Percentiles rank a stretch among this genome's conserved stretches.
Conservation (phyloP, 2,329 filamentous ascomycete species). For the Ciborinia camelliae region DNA sequence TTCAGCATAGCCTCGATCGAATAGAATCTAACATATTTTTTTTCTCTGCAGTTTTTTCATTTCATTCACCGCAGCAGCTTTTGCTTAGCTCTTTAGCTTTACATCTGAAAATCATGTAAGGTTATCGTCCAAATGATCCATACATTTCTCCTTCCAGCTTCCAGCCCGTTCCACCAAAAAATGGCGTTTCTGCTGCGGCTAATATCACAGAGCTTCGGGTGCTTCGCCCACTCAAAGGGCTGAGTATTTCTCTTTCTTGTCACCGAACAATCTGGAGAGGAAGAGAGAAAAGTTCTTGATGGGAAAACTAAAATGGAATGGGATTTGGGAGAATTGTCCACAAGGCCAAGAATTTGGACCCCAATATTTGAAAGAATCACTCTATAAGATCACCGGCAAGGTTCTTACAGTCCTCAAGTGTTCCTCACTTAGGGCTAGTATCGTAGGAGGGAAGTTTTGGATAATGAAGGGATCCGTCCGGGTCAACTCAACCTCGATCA, state of each 20-base stretch:
- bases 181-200: conserved; percentile 16
- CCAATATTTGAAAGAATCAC: neutral
- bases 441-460: neutral
- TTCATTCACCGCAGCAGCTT: neutral
- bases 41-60: neutral
- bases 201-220: neutral
- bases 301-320: neutral
- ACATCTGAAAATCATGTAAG: conserved; percentile 2
- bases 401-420: neutral
- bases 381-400: neutral
- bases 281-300: neutral
- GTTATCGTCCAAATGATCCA: conserved; percentile 1
- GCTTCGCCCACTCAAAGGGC: conserved; percentile 11
- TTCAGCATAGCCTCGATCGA: conserved; percentile 14
- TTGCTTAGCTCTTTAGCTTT: neutral
- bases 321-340: neutral
- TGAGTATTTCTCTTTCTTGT: conserved; percentile 7
- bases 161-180: conserved; percentile 7
- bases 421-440: too few species aligned
- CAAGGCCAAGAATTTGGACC: neutral
- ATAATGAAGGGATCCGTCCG: neutral
- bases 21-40: neutral
- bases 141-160: neutral
- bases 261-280: neutral
- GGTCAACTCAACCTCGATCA: neutral